phyloP scores from a whole-genome alignment of 177 flowering plant genomes.

The Vitis hybrid region DNA sequence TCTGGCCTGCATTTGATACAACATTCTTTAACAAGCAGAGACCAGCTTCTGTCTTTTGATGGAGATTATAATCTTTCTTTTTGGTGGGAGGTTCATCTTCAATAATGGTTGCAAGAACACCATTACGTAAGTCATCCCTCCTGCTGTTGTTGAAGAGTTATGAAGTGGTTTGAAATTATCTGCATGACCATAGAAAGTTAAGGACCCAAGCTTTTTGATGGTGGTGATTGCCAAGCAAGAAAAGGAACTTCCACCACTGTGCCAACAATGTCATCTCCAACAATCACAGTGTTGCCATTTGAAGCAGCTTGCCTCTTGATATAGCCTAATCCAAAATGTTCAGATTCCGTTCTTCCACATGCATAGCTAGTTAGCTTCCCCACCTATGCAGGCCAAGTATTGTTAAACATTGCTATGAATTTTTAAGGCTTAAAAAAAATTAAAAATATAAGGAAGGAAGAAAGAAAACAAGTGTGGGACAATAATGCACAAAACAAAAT shows the following conservation, averaged over 20 bases:
- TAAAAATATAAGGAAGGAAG: too few species aligned
- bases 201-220: slow-evolving; percentile 17
- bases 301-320: slow-evolving; percentile 60
- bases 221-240: slow-evolving; percentile 47
- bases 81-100: too few species aligned
- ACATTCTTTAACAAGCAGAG: too few species aligned
- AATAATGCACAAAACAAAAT: background rate
- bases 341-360: slow-evolving; percentile 43
- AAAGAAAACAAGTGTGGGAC: background rate
- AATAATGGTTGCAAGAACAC: background rate
- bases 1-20: too few species aligned
- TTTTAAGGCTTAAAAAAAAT: too few species aligned
- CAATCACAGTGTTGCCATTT: slow-evolving; percentile 46
- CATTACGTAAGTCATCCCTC: background rate
- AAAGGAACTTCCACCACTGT: slow-evolving; percentile 66
- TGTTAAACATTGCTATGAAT: background rate
- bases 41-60: too few species aligned
- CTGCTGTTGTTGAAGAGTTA: background rate
- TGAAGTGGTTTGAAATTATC: background rate
- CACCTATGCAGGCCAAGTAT: slow-evolving; percentile 35
- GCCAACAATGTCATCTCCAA: slow-evolving; percentile 63
- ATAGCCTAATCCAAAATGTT: slow-evolving; percentile 77
- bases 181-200: background rate
- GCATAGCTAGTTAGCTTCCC: slow-evolving; percentile 81
- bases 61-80: too few species aligned